Base-by-base conservation (phyloP, 164 flowering plant species). In the Euptelea pleiosperma region DNA sequence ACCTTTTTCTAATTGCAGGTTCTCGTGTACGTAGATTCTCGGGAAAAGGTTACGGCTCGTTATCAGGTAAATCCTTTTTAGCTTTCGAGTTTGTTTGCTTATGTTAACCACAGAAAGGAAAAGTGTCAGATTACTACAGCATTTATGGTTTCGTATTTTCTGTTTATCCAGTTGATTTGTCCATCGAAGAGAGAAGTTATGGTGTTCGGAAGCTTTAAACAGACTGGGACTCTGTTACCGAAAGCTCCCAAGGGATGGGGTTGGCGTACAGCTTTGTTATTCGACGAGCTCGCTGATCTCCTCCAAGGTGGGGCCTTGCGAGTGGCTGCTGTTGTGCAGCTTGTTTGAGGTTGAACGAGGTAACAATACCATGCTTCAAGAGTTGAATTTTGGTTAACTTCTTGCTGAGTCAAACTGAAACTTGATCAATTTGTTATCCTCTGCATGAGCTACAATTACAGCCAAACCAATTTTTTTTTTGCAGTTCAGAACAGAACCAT, bases 241-340 rank as follows among this genome's bases (percentile, higher is more conserved):
- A 93, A 93, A 75, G 97, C 97, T 69, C 99, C 99, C 7, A 93
- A 91, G 53, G 99, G 99, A 58, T 93, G 99, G 99, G 99, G 97
- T 16, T 93, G 99, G 97, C 88, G 97, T 3, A 81, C 88, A 15
- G 99, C 99, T 53, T 64, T 93, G 52, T 64, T 90, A 56, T 93
- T 93, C 37, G 93, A 93, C 49, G 97, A 93, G 69, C 91, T 93
- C 26, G 66, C 76, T 12, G 96, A 88, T 68, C 89, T 86, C 40
- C 88, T 93, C 43, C 97, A 90, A 77, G 86, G 82, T 52, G 95
- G 96, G 11, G 77, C 93, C 51, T 70, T 93, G 61, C 70, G 97
- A 47, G 82, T 93, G 21, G 85, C 86, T 60, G 93, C 97, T 51
- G 86, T 93, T 8, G 86, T 93, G 50, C 99, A 90, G 73, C 84